Percentiles rank a stretch among this genome's conserved stretches.
Evolutionary conservation across 2,329 filamentous ascomycete genomes (phyloP).

Genomic region (Fusarium ramigenum): DNA sequence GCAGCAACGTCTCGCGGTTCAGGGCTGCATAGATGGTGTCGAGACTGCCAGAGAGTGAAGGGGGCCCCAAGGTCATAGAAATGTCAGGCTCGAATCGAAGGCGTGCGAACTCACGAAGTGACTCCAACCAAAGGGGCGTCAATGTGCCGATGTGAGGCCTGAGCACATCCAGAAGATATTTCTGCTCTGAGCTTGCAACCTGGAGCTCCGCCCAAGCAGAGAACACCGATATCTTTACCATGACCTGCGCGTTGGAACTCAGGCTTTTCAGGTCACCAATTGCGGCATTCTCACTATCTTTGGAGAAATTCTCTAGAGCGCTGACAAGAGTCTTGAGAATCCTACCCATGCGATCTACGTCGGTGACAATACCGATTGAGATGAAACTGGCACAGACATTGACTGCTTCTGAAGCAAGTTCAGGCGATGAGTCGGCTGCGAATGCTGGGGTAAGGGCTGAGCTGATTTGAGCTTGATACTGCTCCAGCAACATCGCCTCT

Average conservation of each 20-base stretch:
- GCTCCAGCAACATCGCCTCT: slow-evolving; percentile 95
- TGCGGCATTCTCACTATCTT: slow-evolving; percentile 79
- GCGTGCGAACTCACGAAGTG: slow-evolving; percentile 90
- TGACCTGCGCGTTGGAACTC: slow-evolving; percentile 95
- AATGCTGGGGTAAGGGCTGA: slow-evolving; percentile 97
- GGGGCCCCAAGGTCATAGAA: slow-evolving; percentile 85
- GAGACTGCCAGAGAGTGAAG: slow-evolving; percentile 82
- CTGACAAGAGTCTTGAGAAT: slow-evolving; percentile 93
- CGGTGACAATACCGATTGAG: slow-evolving; percentile 94
- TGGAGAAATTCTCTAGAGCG: slow-evolving; percentile 90
- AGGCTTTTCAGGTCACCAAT: slow-evolving; percentile 94
- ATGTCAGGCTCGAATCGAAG: slow-evolving; percentile 97
- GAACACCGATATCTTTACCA: slow-evolving; percentile 98
- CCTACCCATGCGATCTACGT: slow-evolving; percentile 97
- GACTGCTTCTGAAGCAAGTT: slow-evolving; percentile 93
- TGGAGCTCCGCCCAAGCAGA: slow-evolving; percentile 98
- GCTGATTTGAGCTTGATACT: slow-evolving; percentile 98
- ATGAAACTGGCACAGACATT: slow-evolving; percentile 99
- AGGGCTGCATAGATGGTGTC: slow-evolving; percentile 95
- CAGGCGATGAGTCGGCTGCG: slow-evolving; percentile 92
- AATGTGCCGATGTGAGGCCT: slow-evolving; percentile 89
- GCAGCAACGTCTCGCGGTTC: slow-evolving; percentile 90
- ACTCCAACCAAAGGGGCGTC: slow-evolving; percentile 93
- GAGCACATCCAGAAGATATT: slow-evolving; percentile 87
- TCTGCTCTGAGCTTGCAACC: slow-evolving; percentile 91